Conservation (phyloP, 2,329 filamentous ascomycete genomes). For the Apiospora pterosperma region DNA sequence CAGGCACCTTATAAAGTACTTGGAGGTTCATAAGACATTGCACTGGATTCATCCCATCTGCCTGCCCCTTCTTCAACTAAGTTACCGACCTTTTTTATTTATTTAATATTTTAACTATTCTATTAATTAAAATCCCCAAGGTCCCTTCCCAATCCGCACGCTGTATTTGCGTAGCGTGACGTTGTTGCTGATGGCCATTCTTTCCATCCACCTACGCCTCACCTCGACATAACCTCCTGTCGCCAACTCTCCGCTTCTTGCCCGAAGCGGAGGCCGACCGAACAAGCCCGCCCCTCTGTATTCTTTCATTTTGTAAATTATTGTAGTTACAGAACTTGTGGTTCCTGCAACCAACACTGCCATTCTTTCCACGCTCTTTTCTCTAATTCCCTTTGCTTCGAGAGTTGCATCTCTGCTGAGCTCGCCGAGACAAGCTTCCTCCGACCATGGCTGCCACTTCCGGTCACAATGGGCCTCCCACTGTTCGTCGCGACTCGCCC, state of each 20-base stretch:
- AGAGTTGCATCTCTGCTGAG: not conserved
- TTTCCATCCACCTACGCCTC: not conserved
- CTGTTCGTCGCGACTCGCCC: conserved; percentile 57
- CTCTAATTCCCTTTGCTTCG: not conserved
- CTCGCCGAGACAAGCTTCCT: not conserved
- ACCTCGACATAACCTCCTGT: not conserved
- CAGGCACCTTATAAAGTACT: not conserved
- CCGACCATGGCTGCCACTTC: conserved; percentile 33
- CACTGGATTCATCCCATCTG: not conserved
- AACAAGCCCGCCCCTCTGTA: not conserved
- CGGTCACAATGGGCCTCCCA: conserved; percentile 30
- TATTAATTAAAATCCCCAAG: not conserved
- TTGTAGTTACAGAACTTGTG: not conserved
- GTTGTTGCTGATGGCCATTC: not conserved
- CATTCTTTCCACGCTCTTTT: not conserved
- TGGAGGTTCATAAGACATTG: not conserved
- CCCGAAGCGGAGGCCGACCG: not conserved
- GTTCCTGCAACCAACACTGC: not conserved
- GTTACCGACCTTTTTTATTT: too few relatives aligned
- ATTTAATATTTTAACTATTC: not conserved
- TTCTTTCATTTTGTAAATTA: not conserved
- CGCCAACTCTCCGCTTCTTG: not conserved
- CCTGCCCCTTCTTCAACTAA: too few relatives aligned
- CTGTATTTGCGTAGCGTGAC: not conserved
- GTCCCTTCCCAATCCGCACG: not conserved